phyloP scores from a whole-genome alignment of 2,329 filamentous ascomycete genomes.

The Aspergillus piperis region DNA sequence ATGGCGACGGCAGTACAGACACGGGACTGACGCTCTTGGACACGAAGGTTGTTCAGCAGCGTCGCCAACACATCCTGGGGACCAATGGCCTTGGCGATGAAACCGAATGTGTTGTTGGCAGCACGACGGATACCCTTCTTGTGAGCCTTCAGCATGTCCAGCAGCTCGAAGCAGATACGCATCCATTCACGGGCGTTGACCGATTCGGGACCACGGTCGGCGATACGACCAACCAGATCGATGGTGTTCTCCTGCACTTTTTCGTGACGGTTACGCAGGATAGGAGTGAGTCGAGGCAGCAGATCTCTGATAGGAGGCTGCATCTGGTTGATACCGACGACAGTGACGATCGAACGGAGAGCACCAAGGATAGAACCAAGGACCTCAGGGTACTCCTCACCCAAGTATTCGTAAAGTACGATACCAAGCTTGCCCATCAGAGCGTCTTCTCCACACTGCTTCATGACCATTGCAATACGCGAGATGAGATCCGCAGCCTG shows the following conservation, averaged over 20 bases:
- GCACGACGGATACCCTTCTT: conserved; percentile 98
- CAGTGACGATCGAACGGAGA: conserved; percentile 91
- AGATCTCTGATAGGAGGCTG: conserved; percentile 97
- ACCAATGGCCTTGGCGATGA: conserved; percentile 98
- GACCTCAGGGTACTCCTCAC: conserved; percentile 97
- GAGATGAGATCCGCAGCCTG: conserved; percentile 96
- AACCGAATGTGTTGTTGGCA: conserved; percentile 99
- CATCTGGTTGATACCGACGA: conserved; percentile 97
- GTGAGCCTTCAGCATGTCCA: conserved; percentile 99
- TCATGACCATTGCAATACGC: conserved; percentile 97
- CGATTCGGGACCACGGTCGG: conserved; percentile 91
- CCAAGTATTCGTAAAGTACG: conserved; percentile 95
- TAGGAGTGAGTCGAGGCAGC: conserved; percentile 92
- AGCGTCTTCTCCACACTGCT: conserved; percentile 94
- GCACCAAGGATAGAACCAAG: conserved; percentile 95
- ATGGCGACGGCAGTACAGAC: conserved; percentile 99
- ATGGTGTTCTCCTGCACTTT: conserved; percentile 99
- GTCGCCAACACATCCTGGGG: conserved; percentile 96
- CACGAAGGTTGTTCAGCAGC: conserved; percentile 90
- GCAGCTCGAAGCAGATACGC: conserved; percentile 97
- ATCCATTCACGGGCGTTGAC: conserved; percentile 99
- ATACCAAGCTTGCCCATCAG: conserved; percentile 94
- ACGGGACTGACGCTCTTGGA: conserved; percentile 96
- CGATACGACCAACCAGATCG: conserved; percentile 95
- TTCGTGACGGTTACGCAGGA: conserved; percentile 95